Base-by-base conservation (phyloP, 192 early-diverging fungal species). In the Umbelopsis isabellina region DNA sequence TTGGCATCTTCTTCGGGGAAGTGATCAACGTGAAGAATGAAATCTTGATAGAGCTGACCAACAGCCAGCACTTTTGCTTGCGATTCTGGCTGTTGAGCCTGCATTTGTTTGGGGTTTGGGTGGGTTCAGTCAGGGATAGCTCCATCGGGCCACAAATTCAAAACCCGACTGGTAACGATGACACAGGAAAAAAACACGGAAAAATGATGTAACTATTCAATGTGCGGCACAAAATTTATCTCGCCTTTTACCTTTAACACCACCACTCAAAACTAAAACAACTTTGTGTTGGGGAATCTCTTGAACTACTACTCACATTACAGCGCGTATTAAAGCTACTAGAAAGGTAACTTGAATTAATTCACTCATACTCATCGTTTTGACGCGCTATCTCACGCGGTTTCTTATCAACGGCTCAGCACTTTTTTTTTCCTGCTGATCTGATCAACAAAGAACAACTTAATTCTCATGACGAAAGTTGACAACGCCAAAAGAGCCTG, bases 1-100 rank as follows among this genome's bases (percentile, higher is more conserved):
- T 91, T 91, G 9, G 80, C 75, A 55, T 89, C 90, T 72, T 91
- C 88, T 25, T 55, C 48, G 1, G 90, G 90, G 65, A 83, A 89
- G 15, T 77, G 49, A 45, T 83, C 77, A 21, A 91, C 87, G 65
- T 83, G 80, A 46, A 91, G 74, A 49, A 91, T 89, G 18, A 84
- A 86, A 68, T 91, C 90, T 35, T 83, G 72, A 46, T 90, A 91
- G 20, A 85, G 75, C 7, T 86, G 80, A 1, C 90, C 90, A 30
- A 85, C 73, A 1, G 87, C 49, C 33, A 83, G 80, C 2, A 86
- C 41, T n/a, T 48, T 50, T 18, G 49, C 41, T 41, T 41, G 37
- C 6, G 37, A 41, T 9, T 41, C 0, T 1, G 6, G 6, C 7
- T 41, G 37, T 6, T 41, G 1, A 0, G 37, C 37, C 1, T 41